These are phyloP conservation scores for Apium graveolens DNA, from an alignment of 129 eudicot species.

Conservation along the genomic window DNA sequence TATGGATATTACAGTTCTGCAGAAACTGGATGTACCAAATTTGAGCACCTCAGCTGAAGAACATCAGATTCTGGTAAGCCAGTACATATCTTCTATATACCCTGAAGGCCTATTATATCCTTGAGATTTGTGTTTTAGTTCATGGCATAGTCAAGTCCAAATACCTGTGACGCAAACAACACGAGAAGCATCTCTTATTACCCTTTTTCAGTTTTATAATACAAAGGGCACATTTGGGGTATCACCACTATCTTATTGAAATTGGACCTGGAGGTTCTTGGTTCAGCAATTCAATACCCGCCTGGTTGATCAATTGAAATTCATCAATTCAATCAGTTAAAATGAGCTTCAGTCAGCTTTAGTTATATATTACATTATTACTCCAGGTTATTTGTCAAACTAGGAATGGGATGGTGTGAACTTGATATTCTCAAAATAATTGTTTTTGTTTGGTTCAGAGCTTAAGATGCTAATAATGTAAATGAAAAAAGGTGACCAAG, in stretches of 20 bases:
- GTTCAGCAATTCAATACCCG: no score
- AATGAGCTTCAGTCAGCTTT: background rate
- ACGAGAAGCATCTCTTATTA: background rate
- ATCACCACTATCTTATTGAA: no score
- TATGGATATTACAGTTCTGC: conserved; percentile 25
- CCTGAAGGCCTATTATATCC: background rate
- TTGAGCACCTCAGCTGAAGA: conserved; percentile 76
- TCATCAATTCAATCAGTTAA: background rate
- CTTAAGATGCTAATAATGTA: no score
- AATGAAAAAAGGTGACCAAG: background rate
- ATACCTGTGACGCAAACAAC: background rate
- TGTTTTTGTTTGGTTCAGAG: no score
- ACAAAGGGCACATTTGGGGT: background rate
- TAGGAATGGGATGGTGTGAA: no score
- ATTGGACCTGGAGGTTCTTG: no score
- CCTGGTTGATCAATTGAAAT: no score
- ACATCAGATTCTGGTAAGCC: conserved; percentile 86
- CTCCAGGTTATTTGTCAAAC: no score
- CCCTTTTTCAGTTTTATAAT: background rate
- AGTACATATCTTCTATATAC: conserved; percentile 7
- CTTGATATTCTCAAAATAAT: no score
- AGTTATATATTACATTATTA: no score
- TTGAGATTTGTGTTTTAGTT: background rate
- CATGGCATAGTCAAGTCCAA: background rate
- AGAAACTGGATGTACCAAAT: conserved; percentile 37